Base-by-base conservation (phyloP, 2,329 filamentous ascomycete genomes). In the Colletotrichum sidae region DNA sequence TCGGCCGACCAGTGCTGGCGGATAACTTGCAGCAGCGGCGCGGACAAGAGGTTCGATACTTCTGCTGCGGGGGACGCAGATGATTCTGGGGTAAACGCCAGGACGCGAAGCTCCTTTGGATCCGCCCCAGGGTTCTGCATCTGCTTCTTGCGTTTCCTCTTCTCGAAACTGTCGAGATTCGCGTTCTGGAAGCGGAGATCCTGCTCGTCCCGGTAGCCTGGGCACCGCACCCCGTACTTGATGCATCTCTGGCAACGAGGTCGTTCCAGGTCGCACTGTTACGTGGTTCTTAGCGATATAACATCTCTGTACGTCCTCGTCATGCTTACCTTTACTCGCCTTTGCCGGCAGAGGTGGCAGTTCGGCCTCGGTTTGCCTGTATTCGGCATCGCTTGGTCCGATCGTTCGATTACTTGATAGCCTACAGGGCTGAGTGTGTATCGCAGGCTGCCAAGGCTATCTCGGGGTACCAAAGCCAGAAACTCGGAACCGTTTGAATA, bases 311-410 rank as follows among this genome's bases (percentile, higher is more conserved):
- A 13, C n/a, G n/a, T 37, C 11, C n/a, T 53, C 17, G 8, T 12
- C 12, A 35, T 17, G 15, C 76, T 65, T 38, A 80, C 79, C 76
- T 80, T 80, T 67, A 80, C 79, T 44, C 79, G 76, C 52, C 79
- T 71, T 45, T 72, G 69, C 39, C 79, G 77, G 66, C 79, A 80
- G 44, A 80, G 73, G 55, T 80, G 77, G 60, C 79, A 80, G 69
- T 80, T 78, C 51, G 73, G 73, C 67, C 79, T 80, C 17, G 78
- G 79, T 65, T 73, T 76, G 38, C 79, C 79, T 33, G 73, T 79
- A 70, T 80, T 80, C 38, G 79, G 79, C 79, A 80, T 80, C 45
- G 45, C 45, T 50, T 15, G 34, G 33, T 45, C 46, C 25, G 15
- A n/a, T 10, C 0, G 15, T 1, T 25, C 25, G 25, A 37, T 1